These are phyloP conservation scores for Pestalotiopsis sp. DNA, from an alignment of 2,329 filamentous ascomycete species.

Conservation along the genomic window DNA sequence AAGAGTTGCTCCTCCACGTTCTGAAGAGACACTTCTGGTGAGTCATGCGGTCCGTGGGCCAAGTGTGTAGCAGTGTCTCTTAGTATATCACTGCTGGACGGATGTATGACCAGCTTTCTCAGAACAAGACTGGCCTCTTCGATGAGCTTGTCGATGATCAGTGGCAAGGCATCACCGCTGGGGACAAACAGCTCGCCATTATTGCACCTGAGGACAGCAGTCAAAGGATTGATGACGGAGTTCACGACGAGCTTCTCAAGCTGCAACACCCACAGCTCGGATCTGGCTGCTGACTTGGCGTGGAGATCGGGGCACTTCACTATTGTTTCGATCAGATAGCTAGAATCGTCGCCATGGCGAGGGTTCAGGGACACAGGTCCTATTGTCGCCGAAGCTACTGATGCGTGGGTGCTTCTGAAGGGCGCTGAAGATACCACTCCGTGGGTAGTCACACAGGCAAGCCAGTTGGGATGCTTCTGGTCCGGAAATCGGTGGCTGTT, in stretches of 20 bases:
- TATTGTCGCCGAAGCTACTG: constrained; percentile 47
- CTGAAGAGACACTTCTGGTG: constrained; percentile 42
- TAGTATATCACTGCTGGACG: constrained; percentile 43
- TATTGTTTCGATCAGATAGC: constrained; percentile 44
- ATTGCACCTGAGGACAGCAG: constrained; percentile 70
- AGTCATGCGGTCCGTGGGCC: constrained; percentile 26
- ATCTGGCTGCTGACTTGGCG: constrained; percentile 36
- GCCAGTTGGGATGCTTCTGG: constrained; percentile 61
- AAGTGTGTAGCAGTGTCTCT: neutral
- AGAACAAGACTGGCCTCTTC: constrained; percentile 76
- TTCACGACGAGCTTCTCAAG: constrained; percentile 87
- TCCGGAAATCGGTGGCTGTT: constrained; percentile 38
- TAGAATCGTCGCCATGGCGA: constrained; percentile 8
- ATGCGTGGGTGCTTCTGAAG: constrained; percentile 54
- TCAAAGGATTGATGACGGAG: constrained; percentile 81
- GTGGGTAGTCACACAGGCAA: constrained; percentile 65
- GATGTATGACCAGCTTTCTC: constrained; percentile 63
- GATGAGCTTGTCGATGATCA: constrained; percentile 68
- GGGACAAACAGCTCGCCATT: constrained; percentile 77
- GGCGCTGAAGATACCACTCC: constrained; percentile 51
- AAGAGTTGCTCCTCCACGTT: constrained; percentile 19
- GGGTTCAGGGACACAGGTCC: constrained; percentile 43
- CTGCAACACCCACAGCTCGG: constrained; percentile 61
- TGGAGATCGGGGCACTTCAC: constrained; percentile 42
- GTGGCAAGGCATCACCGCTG: constrained; percentile 46